Percentiles rank a stretch among this genome's conserved stretches.
Conservation (phyloP, 2,329 filamentous ascomycete genomes). For the Plectosphaerella plurivora region DNA sequence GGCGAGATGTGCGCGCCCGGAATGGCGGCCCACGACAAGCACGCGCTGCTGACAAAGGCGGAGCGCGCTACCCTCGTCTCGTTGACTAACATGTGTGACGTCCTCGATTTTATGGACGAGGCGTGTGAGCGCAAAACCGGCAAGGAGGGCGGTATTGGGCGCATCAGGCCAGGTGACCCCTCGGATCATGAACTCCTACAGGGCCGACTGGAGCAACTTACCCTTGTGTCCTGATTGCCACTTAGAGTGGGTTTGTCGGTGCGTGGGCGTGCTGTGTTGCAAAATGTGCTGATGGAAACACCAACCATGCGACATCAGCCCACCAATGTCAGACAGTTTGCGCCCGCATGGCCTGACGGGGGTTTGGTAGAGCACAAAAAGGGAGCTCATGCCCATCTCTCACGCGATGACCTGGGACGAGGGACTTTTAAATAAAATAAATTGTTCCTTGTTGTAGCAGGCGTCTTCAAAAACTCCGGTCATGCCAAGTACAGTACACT, state of each 20-base stretch:
- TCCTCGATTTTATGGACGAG: constrained; percentile 57
- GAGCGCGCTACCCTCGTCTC: constrained; percentile 48
- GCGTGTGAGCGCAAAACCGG: constrained; percentile 28
- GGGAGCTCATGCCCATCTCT: not conserved
- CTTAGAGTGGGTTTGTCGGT: too few relatives aligned
- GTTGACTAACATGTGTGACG: constrained; percentile 48
- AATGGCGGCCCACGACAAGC: constrained; percentile 44
- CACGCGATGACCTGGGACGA: not conserved
- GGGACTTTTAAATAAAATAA: not conserved
- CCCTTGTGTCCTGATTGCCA: not conserved
- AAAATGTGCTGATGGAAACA: too few relatives aligned
- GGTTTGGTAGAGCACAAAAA: not conserved
- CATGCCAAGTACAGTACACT: constrained; percentile 1
- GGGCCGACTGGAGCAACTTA: constrained; percentile 3
- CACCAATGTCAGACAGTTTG: not conserved
- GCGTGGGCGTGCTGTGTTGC: too few relatives aligned
- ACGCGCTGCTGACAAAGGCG: constrained; percentile 48
- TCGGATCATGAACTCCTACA: constrained; percentile 2
- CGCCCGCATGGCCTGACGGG: not conserved
- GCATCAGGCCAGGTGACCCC: not conserved
- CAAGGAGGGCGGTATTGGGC: constrained; percentile 4
- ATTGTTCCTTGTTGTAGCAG: not conserved
- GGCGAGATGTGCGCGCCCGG: constrained; percentile 62
- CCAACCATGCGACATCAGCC: not conserved
- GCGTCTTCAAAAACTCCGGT: not conserved